Base-by-base conservation (phyloP, 176 grass and related monocot genomes). In the Pharus latifolius region DNA sequence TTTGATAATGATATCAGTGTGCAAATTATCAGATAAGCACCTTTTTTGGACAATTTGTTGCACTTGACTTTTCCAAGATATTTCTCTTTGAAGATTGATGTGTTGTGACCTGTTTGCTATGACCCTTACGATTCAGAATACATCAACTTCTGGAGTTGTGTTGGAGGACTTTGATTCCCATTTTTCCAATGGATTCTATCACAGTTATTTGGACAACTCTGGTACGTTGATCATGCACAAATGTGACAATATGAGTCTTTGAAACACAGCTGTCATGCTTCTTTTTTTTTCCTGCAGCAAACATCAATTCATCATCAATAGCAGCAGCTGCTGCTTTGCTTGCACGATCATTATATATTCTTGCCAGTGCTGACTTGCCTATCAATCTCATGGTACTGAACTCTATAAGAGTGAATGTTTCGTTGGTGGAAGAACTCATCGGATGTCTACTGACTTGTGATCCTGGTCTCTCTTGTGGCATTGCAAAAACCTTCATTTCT, bases 131-230 rank as follows among this genome's bases (percentile, higher is more conserved):
- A 77, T 80, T 74, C 73, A 94, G 95, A 99, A 93, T 68, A 22
- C 61, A 40, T 97, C 90, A 55, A 86, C 82, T 65, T 80, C 89
- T 78, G 95, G 95, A 83, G 64, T 99, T 83, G 95, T 94, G 31
- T 75, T 99, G 56, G 95, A 82, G 87, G 95, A 99, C 46, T 98
- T 98, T 22, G 90, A 93, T 80, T 91, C 87, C 44, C 76, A 78
- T 22, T 98, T 98, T 48, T 82, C 81, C 6, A 98, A 98, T 55
- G 85, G 56, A 75, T 93, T 93, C 60, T 98, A 93, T 60, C 87
- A 90, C 60, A 98, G 90, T 75, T 65, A 90, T 76, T 77, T 98
- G 73, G 95, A 98, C 55, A 59, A 32, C 72, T 60, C 82, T 50
- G 81, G 95, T 98, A 82, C 67, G 83, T 60, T 56, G 30, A 61